A percentile compares a stretch with the other conserved stretches of the same genome.
Evolutionary conservation across 1,284 basidiomycete species (phyloP).

Genomic region (Puccinia triticina): DNA sequence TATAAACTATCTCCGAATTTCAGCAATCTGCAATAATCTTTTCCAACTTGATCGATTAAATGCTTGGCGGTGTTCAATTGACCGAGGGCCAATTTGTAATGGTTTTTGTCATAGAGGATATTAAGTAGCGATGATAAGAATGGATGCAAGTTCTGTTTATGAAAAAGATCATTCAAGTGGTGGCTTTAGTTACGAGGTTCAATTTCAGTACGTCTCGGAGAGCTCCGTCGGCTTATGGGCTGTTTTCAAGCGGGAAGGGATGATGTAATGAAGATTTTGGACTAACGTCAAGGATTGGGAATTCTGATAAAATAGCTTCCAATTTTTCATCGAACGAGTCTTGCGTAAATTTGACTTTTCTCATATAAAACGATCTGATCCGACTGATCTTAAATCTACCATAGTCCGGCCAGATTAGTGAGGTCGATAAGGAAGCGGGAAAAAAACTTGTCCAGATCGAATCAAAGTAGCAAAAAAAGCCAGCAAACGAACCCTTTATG

Average conservation of each 20-base stretch:
- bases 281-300: constrained; percentile 89
- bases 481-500: constrained; percentile 56
- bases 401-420: no score
- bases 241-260: neutral
- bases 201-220: neutral
- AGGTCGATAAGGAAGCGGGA: no score
- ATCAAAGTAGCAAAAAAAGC: neutral
- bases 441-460: no score
- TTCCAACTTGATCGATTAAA: constrained; percentile 90
- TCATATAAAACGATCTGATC: constrained; percentile 90
- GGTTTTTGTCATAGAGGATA: constrained; percentile 96
- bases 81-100: constrained; percentile 94
- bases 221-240: neutral
- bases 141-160: constrained; percentile 80
- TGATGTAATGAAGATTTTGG: constrained; percentile 52
- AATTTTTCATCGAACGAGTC: constrained; percentile 97
- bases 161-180: neutral
- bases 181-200: neutral
- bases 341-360: constrained; percentile 99
- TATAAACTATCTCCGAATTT: constrained; percentile 96
- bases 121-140: constrained; percentile 92
- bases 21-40: constrained; percentile 89
- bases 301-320: constrained; percentile 87
- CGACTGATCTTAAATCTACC: constrained; percentile 95
- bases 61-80: constrained; percentile 90